A percentile compares a stretch with the other conserved stretches of the same genome.
phyloP scores from a whole-genome alignment of 768 basidiomycete genomes.

The Termitomyces sp. region DNA sequence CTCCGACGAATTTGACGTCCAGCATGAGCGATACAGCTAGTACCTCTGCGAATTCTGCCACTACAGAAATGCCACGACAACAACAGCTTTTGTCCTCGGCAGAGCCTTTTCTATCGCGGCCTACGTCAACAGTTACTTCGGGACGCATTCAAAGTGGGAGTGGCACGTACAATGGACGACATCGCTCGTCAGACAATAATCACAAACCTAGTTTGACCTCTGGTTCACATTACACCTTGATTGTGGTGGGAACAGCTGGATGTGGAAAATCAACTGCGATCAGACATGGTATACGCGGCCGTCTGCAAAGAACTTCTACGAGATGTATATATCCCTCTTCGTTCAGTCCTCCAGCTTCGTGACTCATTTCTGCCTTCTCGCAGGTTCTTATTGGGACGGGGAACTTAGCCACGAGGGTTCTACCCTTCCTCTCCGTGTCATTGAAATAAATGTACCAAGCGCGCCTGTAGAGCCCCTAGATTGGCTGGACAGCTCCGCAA shows the following conservation, averaged over 20 bases:
- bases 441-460: conserved; percentile 50
- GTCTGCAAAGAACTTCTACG: conserved; percentile 37
- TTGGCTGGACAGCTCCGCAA: conserved; percentile 48
- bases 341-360: neutral
- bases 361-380: neutral
- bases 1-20: conserved; percentile 35
- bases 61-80: conserved; percentile 33
- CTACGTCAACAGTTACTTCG: conserved; percentile 19
- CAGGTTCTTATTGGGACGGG: conserved; percentile 34
- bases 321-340: conserved; percentile 31
- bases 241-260: conserved; percentile 72
- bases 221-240: conserved; percentile 51
- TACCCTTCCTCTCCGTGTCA: conserved; percentile 45
- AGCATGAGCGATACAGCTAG: conserved; percentile 35
- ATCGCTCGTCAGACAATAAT: conserved; percentile 31
- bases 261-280: conserved; percentile 89
- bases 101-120: conserved; percentile 29
- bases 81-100: conserved; percentile 36
- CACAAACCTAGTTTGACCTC: conserved; percentile 19
- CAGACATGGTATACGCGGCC: conserved; percentile 64
- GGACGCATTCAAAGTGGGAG: conserved; percentile 63
- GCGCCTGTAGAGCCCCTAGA: conserved; percentile 4
- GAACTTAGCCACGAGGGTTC: conserved; percentile 28
- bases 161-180: conserved; percentile 39
- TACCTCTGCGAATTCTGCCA: conserved; percentile 31